Evolutionary conservation across 306 rosid species (phyloP), one percentile per base, ranked within the genome.

Genomic region (Fragaria ananassa): DNA sequence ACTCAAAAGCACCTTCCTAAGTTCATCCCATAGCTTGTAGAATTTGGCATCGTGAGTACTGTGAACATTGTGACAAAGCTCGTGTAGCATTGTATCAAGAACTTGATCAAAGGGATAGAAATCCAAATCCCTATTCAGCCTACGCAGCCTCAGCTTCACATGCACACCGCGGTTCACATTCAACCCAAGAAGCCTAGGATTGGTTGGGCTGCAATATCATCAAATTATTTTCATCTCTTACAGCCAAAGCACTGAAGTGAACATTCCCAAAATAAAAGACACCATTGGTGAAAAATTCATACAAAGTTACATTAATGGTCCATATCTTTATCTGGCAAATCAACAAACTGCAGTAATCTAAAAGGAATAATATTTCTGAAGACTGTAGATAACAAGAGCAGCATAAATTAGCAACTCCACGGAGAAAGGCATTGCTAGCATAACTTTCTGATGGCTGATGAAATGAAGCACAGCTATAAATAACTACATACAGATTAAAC

Each of bases 1-100:
- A 70, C 17, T 17, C 25, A 70, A n/a, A 44, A 79, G 31, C 23
- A 91, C 98, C 96, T 92, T 89, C 83, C 97, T 82, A 76, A 92
- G 96, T 70, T 92, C 93, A 82, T 95, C 98, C 98, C 96, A 95
- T 19, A 95, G 96, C 89, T 85, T 90, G 92, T 92, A 90, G 91
- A 92, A 95, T 85, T 3, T 87, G 58, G 87, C 89, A 86, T 95
- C 87, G 71, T 95, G 98, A 79, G 96, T 90, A 66, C 93, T 89
- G 72, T 89, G 90, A 57, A 50, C 84, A 74, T 92, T 95, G 83
- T 95, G 97, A 71, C 97, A 95, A 82, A 95, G 98, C 86, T 95
- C 98, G 19, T 95, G 98, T 75, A 95, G 96, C 97, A 95, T 95
- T 15, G 96, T 95, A 81, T 92, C 98, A 51, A 95, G 82, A 76